Conservation (phyloP, 129 eudicot genomes). For the Centaurea solstitialis region DNA sequence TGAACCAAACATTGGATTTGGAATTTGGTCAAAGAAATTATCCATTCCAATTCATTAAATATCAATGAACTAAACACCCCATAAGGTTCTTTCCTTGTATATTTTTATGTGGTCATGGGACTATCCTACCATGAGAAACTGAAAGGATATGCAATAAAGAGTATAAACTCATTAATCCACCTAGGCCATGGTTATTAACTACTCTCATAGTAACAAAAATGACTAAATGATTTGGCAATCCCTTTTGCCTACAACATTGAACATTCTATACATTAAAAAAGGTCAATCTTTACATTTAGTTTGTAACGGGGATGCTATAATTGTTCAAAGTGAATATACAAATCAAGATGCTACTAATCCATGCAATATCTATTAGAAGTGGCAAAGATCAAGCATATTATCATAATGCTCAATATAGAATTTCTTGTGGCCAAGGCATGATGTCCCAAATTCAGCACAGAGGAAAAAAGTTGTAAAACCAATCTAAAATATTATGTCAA, state of each 20-base stretch:
- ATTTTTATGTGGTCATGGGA: background rate
- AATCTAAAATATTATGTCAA: no score
- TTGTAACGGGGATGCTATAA: background rate
- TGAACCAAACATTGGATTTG: no score
- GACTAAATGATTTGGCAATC: background rate
- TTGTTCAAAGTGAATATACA: background rate
- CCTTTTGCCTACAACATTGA: background rate
- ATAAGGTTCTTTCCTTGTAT: background rate
- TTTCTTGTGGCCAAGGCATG: background rate
- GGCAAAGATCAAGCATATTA: background rate
- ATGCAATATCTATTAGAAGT: background rate
- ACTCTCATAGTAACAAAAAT: background rate
- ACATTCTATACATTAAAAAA: background rate
- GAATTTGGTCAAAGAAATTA: no score
- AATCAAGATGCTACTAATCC: background rate
- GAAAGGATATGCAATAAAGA: background rate
- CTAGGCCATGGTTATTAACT: background rate
- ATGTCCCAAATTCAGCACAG: background rate
- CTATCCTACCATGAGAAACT: background rate
- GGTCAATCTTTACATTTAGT: background rate
- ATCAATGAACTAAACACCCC: no score
- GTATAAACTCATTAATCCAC: background rate
- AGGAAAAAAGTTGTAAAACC: background rate
- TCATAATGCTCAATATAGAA: background rate
- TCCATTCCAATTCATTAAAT: no score